Evolutionary conservation across 495 filamentous ascomycete species (phyloP), one percentile per base, ranked within the genome.

Genomic region (Pyrenula aspistea): DNA sequence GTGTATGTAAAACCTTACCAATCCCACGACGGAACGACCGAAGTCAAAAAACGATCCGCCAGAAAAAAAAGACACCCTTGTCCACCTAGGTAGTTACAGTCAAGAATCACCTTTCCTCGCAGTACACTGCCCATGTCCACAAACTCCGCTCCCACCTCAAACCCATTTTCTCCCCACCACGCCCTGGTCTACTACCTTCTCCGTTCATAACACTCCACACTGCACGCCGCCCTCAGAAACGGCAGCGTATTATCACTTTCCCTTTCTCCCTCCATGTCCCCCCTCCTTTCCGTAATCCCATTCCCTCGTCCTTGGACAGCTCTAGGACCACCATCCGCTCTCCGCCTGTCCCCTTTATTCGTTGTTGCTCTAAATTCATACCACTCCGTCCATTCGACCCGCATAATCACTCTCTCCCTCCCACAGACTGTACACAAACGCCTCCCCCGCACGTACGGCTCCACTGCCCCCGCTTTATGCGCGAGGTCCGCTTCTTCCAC

Each of bases 341-440:
- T n/a, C n/a, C n/a, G n/a, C n/a, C n/a, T n/a, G n/a, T n/a, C n/a
- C n/a, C n/a, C n/a, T n/a, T n/a, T n/a, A n/a, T n/a, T n/a, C n/a
- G n/a, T n/a, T n/a, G n/a, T n/a, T n/a, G n/a, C n/a, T n/a, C n/a
- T n/a, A n/a, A 42, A 72, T 59, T 81, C 75, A 82, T 83, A 88
- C 79, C 84, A 89, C 64, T 91, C 86, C 53, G 87, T 75, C 87
- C 87, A 91, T 60, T 86, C 76, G 0, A 83, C 73, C 11, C 83
- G 67, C 42, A 80, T 74, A 25, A 85, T 67, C 22, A 85, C 72
- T 51, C 79, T 85, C n/a, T 67, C 66, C 22, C 72, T 68, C 42
- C 73, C 62, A 56, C 86, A 90, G 0, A 83, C 68, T 0, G 83
- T 81, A 68, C 86, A 90, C 24, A 61, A 63, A 54, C 77, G 67